Evolutionary conservation across 2,329 filamentous ascomycete species (phyloP), one percentile per base, ranked within the genome.

Genomic region (Penicillium sp.): DNA sequence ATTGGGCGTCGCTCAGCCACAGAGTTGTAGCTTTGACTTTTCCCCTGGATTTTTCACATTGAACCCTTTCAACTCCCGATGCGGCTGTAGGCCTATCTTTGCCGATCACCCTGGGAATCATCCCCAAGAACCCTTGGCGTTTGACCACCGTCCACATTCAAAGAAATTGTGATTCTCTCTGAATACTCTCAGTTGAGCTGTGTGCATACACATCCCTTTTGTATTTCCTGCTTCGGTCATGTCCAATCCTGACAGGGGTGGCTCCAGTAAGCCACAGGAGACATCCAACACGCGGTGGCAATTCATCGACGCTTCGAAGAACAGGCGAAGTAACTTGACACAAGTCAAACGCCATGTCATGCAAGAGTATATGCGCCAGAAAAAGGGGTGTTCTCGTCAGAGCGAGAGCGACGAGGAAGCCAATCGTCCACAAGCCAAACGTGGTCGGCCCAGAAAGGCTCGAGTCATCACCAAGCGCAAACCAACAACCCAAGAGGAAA

Each of bases 311-410:
- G 55, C 60, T 40, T 67, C 61, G 7, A 55, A 60, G 36, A 60
- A 64, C 30, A 60, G 56, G 35, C 54, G 63, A 15, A 54, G 46
- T 33, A 69, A 67, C 28, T 47, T 66, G 29, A 69, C 64, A 1
- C 62, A 60, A 43, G 66, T 69, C 25, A 68, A 68, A 35, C 64
- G 65, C 15, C 67, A 70, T 65, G 66, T 69, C 5, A 69, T 69
- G 67, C 63, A 68, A 43, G 64, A 69, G 35, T 67, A 62, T 45
- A 65, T 68, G 54, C 63, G 63, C 14, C 63, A 67, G 31, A 68
- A 67, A 38, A 55, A 55, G 35, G 37, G 50, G 2, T 25, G 32
- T 7, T 13, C 40, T 10, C 52, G 41, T 7, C 43, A 51, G 5
- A 51, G 47, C 28, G 48, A 49, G 6, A 48, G 45, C 26, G 50